Conservation (phyloP, 2,329 filamentous ascomycete species). For the Xylariaceae sp. region DNA sequence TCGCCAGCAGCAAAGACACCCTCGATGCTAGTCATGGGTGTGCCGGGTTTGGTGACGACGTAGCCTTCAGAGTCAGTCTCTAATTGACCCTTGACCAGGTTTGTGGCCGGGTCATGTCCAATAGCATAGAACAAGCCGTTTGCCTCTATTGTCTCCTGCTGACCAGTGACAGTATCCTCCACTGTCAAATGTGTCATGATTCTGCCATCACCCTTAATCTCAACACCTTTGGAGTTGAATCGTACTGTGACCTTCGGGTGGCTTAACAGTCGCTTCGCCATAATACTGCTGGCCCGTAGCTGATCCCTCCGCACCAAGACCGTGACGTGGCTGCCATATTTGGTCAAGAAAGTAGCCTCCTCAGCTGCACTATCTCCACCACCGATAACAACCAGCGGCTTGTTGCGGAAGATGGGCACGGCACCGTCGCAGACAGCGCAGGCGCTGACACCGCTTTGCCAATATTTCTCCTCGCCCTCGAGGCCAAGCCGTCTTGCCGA, state of each 20-base stretch:
- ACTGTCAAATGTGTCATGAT: conserved; percentile 90
- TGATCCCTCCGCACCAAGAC: conserved; percentile 89
- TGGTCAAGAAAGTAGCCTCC: conserved; percentile 96
- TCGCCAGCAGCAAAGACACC: conserved; percentile 97
- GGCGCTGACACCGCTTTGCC: conserved; percentile 95
- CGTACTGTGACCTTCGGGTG: conserved; percentile 90
- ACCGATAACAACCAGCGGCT: conserved; percentile 93
- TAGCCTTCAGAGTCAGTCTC: conserved; percentile 91
- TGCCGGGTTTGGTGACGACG: conserved; percentile 82
- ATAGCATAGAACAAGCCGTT: conserved; percentile 97
- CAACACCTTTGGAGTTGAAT: conserved; percentile 81
- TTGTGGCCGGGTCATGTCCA: conserved; percentile 91
- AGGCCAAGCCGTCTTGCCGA: conserved; percentile 85
- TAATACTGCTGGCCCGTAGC: conserved; percentile 87
- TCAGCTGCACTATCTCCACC: conserved; percentile 97
- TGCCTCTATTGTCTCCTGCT: conserved; percentile 83
- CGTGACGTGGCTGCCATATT: conserved; percentile 94
- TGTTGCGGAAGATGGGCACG: conserved; percentile 95
- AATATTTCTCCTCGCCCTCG: conserved; percentile 90
- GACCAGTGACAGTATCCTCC: conserved; percentile 76
- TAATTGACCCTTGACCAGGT: conserved; percentile 88
- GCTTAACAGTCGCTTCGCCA: conserved; percentile 81
- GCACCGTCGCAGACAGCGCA: conserved; percentile 98
- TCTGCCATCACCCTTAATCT: conserved; percentile 84
- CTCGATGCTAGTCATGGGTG: conserved; percentile 83